Conservation (phyloP, 257 asterid genomes). For the Orobanche coerulescens region DNA sequence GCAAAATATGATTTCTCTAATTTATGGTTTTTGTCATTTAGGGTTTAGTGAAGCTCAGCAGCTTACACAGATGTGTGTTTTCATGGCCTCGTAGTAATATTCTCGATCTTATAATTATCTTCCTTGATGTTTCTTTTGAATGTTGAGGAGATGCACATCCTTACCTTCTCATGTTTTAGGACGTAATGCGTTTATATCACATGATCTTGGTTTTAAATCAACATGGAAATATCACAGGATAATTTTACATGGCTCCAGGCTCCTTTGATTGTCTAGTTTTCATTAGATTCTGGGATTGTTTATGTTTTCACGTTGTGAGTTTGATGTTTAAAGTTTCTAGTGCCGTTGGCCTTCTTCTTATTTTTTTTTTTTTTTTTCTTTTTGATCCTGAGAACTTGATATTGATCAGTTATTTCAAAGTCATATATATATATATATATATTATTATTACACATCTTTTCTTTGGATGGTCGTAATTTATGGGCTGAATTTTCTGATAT, state of each 20-base stretch:
- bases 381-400: background rate
- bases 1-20: slow-evolving; percentile 33
- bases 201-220: slow-evolving; percentile 13
- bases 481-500: no score
- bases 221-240: background rate
- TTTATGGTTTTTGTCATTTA: slow-evolving; percentile 49
- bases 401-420: background rate
- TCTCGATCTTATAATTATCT: slow-evolving; percentile 41
- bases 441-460: no score
- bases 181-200: background rate
- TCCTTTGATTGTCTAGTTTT: background rate
- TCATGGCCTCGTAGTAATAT: slow-evolving; percentile 54
- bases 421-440: no score
- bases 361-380: background rate
- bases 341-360: background rate
- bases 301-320: background rate
- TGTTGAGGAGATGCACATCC: slow-evolving; percentile 5
- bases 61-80: slow-evolving; percentile 58
- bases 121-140: slow-evolving; percentile 10
- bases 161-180: slow-evolving; percentile 13
- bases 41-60: slow-evolving; percentile 75
- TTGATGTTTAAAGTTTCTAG: background rate
- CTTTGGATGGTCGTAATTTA: no score
- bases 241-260: background rate
- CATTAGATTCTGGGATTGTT: background rate